Evolutionary conservation across 2,329 filamentous ascomycete species (phyloP).

Genomic region (Hypoxylon sp.): DNA sequence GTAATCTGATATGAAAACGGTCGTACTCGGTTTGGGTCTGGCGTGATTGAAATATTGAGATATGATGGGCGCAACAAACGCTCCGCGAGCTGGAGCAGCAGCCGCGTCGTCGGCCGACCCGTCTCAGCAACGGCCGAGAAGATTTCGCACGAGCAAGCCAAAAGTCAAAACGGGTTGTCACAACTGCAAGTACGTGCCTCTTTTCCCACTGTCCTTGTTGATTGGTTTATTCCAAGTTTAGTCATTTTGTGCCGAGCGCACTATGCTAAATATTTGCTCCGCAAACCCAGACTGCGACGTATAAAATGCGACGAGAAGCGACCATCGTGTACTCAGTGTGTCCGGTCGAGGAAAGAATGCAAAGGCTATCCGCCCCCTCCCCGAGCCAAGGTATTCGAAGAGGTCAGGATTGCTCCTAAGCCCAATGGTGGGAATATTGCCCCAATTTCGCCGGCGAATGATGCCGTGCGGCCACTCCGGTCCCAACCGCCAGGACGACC

Average conservation of each 20-base stretch:
- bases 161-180: slow-evolving; percentile 76
- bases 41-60: slow-evolving; percentile 26
- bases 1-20: slow-evolving; percentile 35
- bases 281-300: slow-evolving; percentile 63
- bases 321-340: slow-evolving; percentile 71
- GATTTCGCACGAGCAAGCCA: slow-evolving; percentile 66
- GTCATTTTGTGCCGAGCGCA: slow-evolving; percentile 25
- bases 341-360: slow-evolving; percentile 70
- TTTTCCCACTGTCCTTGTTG: slow-evolving; percentile 15
- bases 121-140: slow-evolving; percentile 55
- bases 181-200: slow-evolving; percentile 73
- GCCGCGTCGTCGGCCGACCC: slow-evolving; percentile 42
- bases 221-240: slow-evolving; percentile 13
- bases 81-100: slow-evolving; percentile 21
- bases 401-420: slow-evolving; percentile 55
- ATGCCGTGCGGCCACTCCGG: slow-evolving; percentile 19
- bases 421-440: slow-evolving; percentile 31
- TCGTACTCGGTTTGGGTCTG: slow-evolving; percentile 6
- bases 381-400: slow-evolving; percentile 60
- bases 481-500: slow-evolving; percentile 31
- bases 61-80: slow-evolving; percentile 27
- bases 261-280: slow-evolving; percentile 42
- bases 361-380: slow-evolving; percentile 72
- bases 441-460: slow-evolving; percentile 17
- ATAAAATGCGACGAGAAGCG: slow-evolving; percentile 77